Evolutionary conservation across 164 flowering plant genomes (phyloP), one percentile per base, ranked within the genome.

Genomic region (Vitis rupestris): DNA sequence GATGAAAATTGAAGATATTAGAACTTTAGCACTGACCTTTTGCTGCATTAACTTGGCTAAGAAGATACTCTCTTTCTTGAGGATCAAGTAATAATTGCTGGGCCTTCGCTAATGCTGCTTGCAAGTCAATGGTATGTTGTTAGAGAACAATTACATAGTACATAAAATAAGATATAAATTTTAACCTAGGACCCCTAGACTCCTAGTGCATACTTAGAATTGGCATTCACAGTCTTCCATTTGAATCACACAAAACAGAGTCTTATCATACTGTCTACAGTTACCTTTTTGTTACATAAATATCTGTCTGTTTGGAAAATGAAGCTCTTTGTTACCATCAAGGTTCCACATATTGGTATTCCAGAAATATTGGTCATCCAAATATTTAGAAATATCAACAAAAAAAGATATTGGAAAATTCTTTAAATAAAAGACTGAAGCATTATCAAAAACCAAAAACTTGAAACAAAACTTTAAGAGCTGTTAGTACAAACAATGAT

Each of bases 51-150:
- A 96, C 88, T 83, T 96, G 99, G 79, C 77, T 87, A 75, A 93
- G 85, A 76, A 96, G 65, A 80, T 96, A 96, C 56, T 93, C 97
- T 68, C 98, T 89, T 81, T 96, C 99, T 74, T 91, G 87, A 55
- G 86, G 76, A 72, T 96, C 97, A 71, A 86, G 93, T 75, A 96
- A 79, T 60, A 90, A 78, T 63, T 96, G 97, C 66, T 96, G 99
- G 12, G 99, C 99, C 83, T 93, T 91, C 60, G 99, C 97, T 80
- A 96, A 76, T 80, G 99, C 99, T 96, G 92, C 80, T 52, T 49
- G 74, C 15, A 61, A 70, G 59, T 56, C 19, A 76, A 60, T 30
- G 30, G 11, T 27, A 4, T 19, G 23, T 60, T 47, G n/a, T 67
- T 30, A 29, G 19, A 5, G 15, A 61, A 63, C n/a, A 4, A 53